Percentiles rank a stretch among this genome's conserved stretches.
phyloP scores from a whole-genome alignment of 2,329 filamentous ascomycete genomes.

The Phoma sp. region DNA sequence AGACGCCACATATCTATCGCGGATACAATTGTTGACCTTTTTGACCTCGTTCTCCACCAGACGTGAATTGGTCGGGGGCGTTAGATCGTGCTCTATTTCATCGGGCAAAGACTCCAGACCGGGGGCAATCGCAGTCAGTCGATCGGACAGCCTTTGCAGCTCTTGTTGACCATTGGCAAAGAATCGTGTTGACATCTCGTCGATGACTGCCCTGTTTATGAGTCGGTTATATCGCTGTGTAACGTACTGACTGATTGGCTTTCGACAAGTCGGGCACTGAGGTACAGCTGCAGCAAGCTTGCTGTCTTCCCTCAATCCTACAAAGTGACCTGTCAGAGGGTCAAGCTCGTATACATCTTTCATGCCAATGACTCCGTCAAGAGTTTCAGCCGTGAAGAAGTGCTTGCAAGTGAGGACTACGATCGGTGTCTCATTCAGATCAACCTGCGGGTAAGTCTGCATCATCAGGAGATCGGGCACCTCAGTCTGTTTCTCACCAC shows the following conservation, averaged over 20 bases:
- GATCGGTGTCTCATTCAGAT: slow-evolving; percentile 37
- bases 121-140: too few species aligned
- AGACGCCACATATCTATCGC: too few species aligned
- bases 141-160: slow-evolving; percentile 25
- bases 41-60: too few species aligned
- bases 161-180: slow-evolving; percentile 38
- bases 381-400: slow-evolving; percentile 38
- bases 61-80: too few species aligned
- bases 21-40: too few species aligned
- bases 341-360: slow-evolving; percentile 29
- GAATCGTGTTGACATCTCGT: slow-evolving; percentile 48
- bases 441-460: slow-evolving; percentile 32
- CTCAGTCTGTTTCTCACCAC: slow-evolving; percentile 23
- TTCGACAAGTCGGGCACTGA: slow-evolving; percentile 42
- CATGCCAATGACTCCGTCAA: slow-evolving; percentile 40
- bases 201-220: slow-evolving; percentile 47
- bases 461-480: slow-evolving; percentile 35
- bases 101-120: too few species aligned
- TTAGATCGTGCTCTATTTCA: too few species aligned
- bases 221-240: slow-evolving; percentile 48
- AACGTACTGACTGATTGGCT: slow-evolving; percentile 40
- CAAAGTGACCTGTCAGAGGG: slow-evolving; percentile 23
- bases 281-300: slow-evolving; percentile 34
- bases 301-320: slow-evolving; percentile 32
- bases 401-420: slow-evolving; percentile 37